Percentiles rank a stretch among this genome's conserved stretches.
phyloP scores from a whole-genome alignment of 345 rosid species.

The Populus tremula region DNA sequence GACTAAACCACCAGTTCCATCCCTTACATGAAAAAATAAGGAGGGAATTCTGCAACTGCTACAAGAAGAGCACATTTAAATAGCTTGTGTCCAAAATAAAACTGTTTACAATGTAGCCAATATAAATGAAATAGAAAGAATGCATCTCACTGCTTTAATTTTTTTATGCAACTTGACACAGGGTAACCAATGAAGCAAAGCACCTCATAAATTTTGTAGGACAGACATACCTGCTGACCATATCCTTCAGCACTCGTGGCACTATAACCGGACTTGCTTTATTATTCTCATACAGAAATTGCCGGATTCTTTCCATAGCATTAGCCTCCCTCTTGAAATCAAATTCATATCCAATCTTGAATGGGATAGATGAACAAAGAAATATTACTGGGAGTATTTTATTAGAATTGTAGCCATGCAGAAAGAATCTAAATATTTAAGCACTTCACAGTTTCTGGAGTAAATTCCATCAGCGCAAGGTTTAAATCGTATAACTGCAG shows the following conservation, averaged over 20 bases:
- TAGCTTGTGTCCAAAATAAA: background rate
- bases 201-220: background rate
- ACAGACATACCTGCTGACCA: slow-evolving; percentile 66
- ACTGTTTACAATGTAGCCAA: background rate
- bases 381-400: background rate
- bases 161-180: background rate
- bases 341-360: slow-evolving; percentile 92
- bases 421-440: slow-evolving; percentile 7
- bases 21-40: slow-evolving; percentile 5
- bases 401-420: slow-evolving; percentile 9
- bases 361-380: slow-evolving; percentile 19
- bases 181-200: slow-evolving; percentile 4
- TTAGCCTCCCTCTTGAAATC: slow-evolving; percentile 81
- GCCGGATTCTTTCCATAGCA: slow-evolving; percentile 79
- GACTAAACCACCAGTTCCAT: background rate
- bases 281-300: slow-evolving; percentile 67
- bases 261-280: slow-evolving; percentile 74
- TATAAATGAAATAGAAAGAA: background rate
- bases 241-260: slow-evolving; percentile 56
- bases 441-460: background rate
- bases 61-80: background rate
- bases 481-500: background rate
- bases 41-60: background rate
- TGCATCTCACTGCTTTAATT: background rate
- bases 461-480: background rate